Evolutionary conservation across 345 rosid genomes (phyloP).

Genomic region (Populus pruinosa): DNA sequence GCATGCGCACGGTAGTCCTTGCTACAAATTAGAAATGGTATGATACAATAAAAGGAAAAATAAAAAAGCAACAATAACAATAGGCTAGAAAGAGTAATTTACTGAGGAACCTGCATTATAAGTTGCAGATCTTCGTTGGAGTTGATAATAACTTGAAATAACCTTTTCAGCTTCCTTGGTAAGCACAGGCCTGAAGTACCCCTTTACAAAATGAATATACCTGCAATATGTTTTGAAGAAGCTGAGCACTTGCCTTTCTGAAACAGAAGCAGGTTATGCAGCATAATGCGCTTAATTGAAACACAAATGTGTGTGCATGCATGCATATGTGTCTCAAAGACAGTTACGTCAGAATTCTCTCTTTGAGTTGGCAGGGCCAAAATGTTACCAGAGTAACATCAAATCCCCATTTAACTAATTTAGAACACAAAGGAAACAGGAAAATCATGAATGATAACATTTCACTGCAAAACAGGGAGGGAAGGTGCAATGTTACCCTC

Average conservation of each 20-base stretch:
- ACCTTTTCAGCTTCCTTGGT: slow-evolving; percentile 85
- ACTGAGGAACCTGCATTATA: slow-evolving; percentile 69
- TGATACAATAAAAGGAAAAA: not conserved
- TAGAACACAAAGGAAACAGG: not conserved
- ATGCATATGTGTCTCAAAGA: not conserved
- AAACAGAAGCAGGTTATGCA: not conserved
- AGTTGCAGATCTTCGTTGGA: slow-evolving; percentile 87
- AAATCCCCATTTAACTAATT: not conserved
- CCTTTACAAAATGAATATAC: slow-evolving; percentile 79
- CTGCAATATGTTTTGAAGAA: slow-evolving; percentile 34
- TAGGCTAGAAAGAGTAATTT: slow-evolving; percentile 6
- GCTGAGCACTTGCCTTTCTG: slow-evolving; percentile 1
- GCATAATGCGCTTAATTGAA: not conserved
- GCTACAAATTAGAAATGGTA: slow-evolving; percentile 45
- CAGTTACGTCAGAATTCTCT: not conserved
- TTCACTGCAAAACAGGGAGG: not conserved
- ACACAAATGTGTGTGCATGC: not conserved
- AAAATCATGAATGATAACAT: not conserved
- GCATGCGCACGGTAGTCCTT: slow-evolving; percentile 93
- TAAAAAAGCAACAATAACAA: not conserved
- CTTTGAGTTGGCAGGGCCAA: not conserved
- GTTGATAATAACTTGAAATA: slow-evolving; percentile 89
- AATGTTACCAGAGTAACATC: not conserved
- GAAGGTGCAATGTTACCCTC: not conserved
- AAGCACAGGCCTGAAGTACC: slow-evolving; percentile 68